Base-by-base conservation (phyloP, 2,329 filamentous ascomycete species). In the Nemania sp. region DNA sequence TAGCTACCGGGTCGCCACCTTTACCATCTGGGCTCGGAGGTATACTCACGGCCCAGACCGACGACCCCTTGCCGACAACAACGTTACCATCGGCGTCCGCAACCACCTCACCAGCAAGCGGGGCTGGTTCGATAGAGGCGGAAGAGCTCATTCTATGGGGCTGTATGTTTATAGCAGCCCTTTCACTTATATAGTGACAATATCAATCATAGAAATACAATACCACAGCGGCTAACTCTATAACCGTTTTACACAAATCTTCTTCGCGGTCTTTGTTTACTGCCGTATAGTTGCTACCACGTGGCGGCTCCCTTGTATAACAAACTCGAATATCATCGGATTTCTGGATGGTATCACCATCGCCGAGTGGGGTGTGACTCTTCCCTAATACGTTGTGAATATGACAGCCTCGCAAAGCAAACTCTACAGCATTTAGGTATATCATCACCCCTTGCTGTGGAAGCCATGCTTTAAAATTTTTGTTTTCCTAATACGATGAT, bases 1-100 rank as follows among this genome's bases (percentile, higher is more conserved):
- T 65, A 5, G 69, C 56, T 1, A 67, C 64, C 0, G 69, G 67
- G 2, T 67, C 67, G 8, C 69, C 69, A 2, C 59, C 68, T 10
- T 26, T 59, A 2, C 66, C 32, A 3, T 67, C 66, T 3, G 64
- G 66, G 18, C 45, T 64, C 8, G 47, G 56, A 0, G 49, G 26
- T 20, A 11, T 69, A 20, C 47, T 63, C 5, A 65, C 63, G 5
- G 47, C 53, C 8, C 18, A 57, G 6, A 26, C 66, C 1, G 47
- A 13, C 15, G 22, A 13, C 18, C 56, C 60, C 7, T 18, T 55
- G 1, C 53, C 61, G n/a, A 51, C 60, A 10, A 18, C 29, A 18
- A 47, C 64, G 32, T 11, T 24, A 2, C 10, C 53, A 10, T 2
- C 47, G n/a, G 41, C 51, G 13, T 27, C 59, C 5, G 24, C 5